These are phyloP conservation scores for Coelastrella sp. DNA, from an alignment of 139 green algal genomes.

Conservation along the genomic window DNA sequence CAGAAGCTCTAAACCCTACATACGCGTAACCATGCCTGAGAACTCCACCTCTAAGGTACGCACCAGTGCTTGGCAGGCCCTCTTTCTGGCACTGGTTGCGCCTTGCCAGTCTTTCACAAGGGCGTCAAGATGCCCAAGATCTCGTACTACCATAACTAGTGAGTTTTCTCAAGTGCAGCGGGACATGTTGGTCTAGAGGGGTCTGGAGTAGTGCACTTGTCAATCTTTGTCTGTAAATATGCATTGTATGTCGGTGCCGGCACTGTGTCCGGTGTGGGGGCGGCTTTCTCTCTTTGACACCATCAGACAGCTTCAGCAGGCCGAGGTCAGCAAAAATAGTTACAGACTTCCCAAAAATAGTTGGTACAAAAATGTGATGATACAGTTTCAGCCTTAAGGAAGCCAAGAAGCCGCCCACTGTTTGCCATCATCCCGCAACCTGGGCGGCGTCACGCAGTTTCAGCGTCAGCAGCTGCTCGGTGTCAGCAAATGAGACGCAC, in stretches of 20 bases:
- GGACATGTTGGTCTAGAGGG: background rate
- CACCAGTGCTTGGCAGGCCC: background rate
- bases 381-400: background rate
- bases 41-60: background rate
- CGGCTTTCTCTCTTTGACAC: no score
- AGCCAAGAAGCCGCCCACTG: background rate
- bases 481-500: background rate
- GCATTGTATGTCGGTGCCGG: background rate
- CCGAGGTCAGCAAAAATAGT: background rate
- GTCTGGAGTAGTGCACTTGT: no score
- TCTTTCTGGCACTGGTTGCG: slow-evolving; percentile 15
- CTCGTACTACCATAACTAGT: slow-evolving; percentile 86
- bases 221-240: background rate
- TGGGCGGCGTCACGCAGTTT: background rate
- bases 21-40: background rate
- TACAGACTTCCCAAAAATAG: background rate
- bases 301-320: no score
- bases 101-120: slow-evolving; percentile 10
- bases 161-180: slow-evolving; percentile 16
- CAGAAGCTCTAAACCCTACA: background rate
- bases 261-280: background rate
- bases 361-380: background rate
- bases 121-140: slow-evolving; percentile 83
- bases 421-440: background rate
- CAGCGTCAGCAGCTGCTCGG: background rate